phyloP scores from a whole-genome alignment of 495 filamentous ascomycete genomes.

The Rhypophila decipiens region DNA sequence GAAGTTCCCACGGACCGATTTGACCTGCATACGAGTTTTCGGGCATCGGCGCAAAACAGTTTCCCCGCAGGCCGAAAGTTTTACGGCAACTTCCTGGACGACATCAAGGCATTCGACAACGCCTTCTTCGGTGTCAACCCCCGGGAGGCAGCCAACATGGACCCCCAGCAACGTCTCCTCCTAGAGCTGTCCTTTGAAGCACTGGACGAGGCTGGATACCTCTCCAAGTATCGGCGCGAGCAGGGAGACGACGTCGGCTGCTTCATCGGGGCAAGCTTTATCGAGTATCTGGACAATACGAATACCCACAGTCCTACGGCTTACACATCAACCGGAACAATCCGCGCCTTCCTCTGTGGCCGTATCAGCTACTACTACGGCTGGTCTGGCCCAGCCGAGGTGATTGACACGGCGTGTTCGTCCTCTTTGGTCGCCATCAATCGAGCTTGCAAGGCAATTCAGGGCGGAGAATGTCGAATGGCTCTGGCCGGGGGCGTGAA shows the following conservation, averaged over 20 bases:
- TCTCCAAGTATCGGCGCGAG: slow-evolving; percentile 1
- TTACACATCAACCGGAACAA: slow-evolving; percentile 68
- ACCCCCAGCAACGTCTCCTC: slow-evolving; percentile 46
- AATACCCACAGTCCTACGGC: slow-evolving; percentile 71
- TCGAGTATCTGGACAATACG: slow-evolving; percentile 76
- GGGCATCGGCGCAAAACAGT: slow-evolving; percentile 19
- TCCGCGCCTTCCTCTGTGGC: slow-evolving; percentile 70
- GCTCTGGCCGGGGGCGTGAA: slow-evolving; percentile 82
- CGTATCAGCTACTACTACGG: slow-evolving; percentile 76
- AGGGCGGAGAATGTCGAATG: slow-evolving; percentile 69
- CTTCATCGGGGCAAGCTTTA: slow-evolving; percentile 74
- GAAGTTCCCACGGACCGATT: slow-evolving; percentile 53
- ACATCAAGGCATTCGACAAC: slow-evolving; percentile 37
- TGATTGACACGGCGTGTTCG: slow-evolving; percentile 83
- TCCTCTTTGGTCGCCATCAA: slow-evolving; percentile 73
- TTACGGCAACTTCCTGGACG: slow-evolving; percentile 26
- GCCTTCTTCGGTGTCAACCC: slow-evolving; percentile 46
- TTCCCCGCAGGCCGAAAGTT: slow-evolving; percentile 6
- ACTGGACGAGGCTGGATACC: slow-evolving; percentile 50
- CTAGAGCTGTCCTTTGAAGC: slow-evolving; percentile 47
- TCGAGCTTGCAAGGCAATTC: slow-evolving; percentile 71
- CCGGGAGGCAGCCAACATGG: slow-evolving; percentile 42
- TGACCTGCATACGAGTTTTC: slow-evolving; percentile 12
- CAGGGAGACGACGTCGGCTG: slow-evolving; percentile 48
- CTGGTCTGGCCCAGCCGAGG: slow-evolving; percentile 73